Base-by-base conservation (phyloP, 2,329 filamentous ascomycete species). In the Aureobasidium sp. region DNA sequence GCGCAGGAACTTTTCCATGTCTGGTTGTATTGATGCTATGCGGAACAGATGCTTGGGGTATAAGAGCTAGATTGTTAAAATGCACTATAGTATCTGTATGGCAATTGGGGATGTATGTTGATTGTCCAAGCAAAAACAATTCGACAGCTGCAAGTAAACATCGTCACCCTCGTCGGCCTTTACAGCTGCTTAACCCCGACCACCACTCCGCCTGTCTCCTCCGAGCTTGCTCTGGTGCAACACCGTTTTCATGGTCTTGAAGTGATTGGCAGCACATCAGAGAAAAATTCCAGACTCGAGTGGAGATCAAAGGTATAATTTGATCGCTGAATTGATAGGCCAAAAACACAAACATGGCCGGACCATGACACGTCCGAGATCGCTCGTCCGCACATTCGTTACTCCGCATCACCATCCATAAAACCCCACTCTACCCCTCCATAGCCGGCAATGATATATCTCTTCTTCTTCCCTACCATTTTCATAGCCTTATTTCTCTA, bases 1-100 rank as follows among this genome's bases (percentile, higher is more conserved):
- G 73, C 92, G 88, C 72, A 99, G 83, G 76, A 93, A 97, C 71
- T 86, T 87, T 81, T 97, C 91, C 94, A 99, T 97, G 31, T 41
- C 29, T 36, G 37, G 17, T 42, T 36, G n/a, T 22, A 15, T 37
- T 45, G 47, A 59, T 48, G 45, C 34, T 42, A 41, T 42, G 45
- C 34, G 57, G 45, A 60, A n/a, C 56, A 39, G 56, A 61, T 61
- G 27, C 37, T n/a, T 17, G 12, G 9, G 15, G 34, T 34, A 52
- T 44, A 61, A 52, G 47, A 61, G 47, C 45, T 61, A 47, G 9
- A 44, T 44, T 49, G 57, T 41, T 61, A 45, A 52, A 52, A 61
- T 52, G 57, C 57, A 52, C 56, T 59, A 49, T 49, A 41, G 31
- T 39, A 59, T 48, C 44, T 59, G 47, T 47, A 42, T 22, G 29